These are phyloP conservation scores for Cytospora piceicola DNA, from an alignment of 2,329 filamentous ascomycete genomes.

Conservation along the genomic window DNA sequence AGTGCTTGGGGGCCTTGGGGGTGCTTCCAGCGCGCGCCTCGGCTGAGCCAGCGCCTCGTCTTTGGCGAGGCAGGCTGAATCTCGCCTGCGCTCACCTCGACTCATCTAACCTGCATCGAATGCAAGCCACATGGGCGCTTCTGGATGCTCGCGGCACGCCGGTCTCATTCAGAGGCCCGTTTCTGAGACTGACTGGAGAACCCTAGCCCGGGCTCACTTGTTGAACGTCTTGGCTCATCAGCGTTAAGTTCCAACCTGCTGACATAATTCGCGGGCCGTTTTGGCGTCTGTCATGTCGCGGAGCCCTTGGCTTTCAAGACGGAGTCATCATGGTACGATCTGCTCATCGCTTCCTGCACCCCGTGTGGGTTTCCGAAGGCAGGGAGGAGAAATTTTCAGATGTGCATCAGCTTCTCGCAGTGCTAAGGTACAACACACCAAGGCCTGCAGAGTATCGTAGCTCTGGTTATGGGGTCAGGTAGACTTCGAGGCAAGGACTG, in stretches of 20 bases:
- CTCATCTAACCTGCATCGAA: background rate
- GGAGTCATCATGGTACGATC: slow-evolving; percentile 1
- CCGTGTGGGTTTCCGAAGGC: background rate
- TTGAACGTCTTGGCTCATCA: slow-evolving; percentile 1
- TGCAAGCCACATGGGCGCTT: background rate
- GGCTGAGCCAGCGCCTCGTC: slow-evolving; percentile 3
- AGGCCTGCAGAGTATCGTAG: background rate
- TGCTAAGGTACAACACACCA: slow-evolving; percentile 6
- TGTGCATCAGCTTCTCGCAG: background rate
- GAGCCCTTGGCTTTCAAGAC: background rate
- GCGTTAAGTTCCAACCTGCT: background rate
- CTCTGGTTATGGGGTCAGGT: slow-evolving; percentile 1
- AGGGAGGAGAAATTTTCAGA: slow-evolving; percentile 3
- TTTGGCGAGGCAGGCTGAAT: background rate
- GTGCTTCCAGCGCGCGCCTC: background rate
- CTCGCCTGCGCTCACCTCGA: background rate
- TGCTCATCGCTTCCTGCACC: background rate
- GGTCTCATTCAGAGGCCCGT: background rate
- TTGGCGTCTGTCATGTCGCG: background rate
- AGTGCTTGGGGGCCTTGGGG: background rate
- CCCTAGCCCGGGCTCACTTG: background rate
- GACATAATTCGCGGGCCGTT: background rate
- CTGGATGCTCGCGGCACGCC: background rate
- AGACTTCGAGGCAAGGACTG: background rate
- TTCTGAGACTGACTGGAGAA: background rate